These are phyloP conservation scores for Coemansia sp. DNA, from an alignment of 192 early-diverging fungal species.

Conservation along the genomic window DNA sequence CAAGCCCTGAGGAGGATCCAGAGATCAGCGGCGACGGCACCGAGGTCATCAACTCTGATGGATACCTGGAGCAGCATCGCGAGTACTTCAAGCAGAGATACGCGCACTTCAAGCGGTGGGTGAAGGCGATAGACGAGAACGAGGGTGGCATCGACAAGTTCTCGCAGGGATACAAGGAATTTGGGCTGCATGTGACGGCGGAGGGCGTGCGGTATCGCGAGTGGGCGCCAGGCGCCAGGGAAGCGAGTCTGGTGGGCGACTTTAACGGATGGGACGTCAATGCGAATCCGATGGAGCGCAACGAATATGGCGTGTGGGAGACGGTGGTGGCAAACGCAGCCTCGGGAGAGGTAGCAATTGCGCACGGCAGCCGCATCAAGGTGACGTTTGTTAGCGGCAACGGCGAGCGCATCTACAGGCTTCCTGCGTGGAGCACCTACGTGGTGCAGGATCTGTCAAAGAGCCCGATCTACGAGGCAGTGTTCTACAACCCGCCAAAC, in stretches of 20 bases:
- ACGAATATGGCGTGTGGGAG: slow-evolving; percentile 84
- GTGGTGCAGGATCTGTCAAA: slow-evolving; percentile 83
- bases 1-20: slow-evolving; percentile 18
- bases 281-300: slow-evolving; percentile 74
- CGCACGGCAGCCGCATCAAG: slow-evolving; percentile 88
- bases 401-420: slow-evolving; percentile 80
- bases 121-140: slow-evolving; percentile 62
- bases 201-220: slow-evolving; percentile 84
- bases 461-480: slow-evolving; percentile 83
- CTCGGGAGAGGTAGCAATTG: slow-evolving; percentile 68
- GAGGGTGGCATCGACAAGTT: slow-evolving; percentile 86
- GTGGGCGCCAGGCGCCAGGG: slow-evolving; percentile 86
- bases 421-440: slow-evolving; percentile 86
- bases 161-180: slow-evolving; percentile 74
- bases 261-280: slow-evolving; percentile 90
- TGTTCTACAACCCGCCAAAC: slow-evolving; percentile 91
- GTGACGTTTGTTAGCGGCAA: slow-evolving; percentile 73
- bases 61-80: slow-evolving; percentile 75
- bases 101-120: slow-evolving; percentile 67
- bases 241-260: slow-evolving; percentile 85
- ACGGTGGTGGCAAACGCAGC: slow-evolving; percentile 64
- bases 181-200: slow-evolving; percentile 75
- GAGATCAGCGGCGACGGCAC: slow-evolving; percentile 60
- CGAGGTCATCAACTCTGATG: slow-evolving; percentile 71
- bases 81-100: slow-evolving; percentile 61